Evolutionary conservation across 768 basidiomycete species (phyloP), one percentile per base, ranked within the genome.

Genomic region (Boletus sensibilis): DNA sequence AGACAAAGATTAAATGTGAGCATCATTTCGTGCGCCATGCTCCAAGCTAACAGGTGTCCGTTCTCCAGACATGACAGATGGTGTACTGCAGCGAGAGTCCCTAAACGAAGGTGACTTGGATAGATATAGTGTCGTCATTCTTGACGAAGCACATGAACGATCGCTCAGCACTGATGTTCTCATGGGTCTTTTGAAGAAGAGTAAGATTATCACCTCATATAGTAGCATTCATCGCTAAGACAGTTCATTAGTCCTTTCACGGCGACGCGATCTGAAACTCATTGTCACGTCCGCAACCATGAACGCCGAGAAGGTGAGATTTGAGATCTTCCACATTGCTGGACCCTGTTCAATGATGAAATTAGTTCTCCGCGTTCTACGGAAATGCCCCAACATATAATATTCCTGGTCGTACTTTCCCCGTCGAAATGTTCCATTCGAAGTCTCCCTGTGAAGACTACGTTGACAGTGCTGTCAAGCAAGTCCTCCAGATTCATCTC

Each of bases 391-490:
- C 95, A 0, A 88, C 84, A 33, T 99, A 92, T 74, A 98, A 94
- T 13, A 99, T 99, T 63, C 88, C 88, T 2, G 87, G 87, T 33
- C 89, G 97, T 50, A 98, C 97, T 9, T 99, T 99, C 77, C 97
- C 96, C 0, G 97, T 99, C 53, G 97, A 99, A 69, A 93, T 86
- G 27, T 92, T 88, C 77, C 96, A 97, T 74, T 82, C 92, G 21
- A 98, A 98, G 70, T 95, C 95, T 1, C 97, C 97, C 0, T 99
- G 96, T 67, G 97, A 99, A 69, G 97, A 99, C 70, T 99, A 99
- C 67, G 97, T 99, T 54, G 97, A 99, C 69, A 86, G 91, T 58
- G 90, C 97, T 1, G 97, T 99, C 64, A 99, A 98, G 76, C 96
- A 99, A 74, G 91, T 98, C 16, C 80, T 98, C 29, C 92, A 96